Base-by-base conservation (phyloP, 345 rosid species). In the Combretum micranthum region DNA sequence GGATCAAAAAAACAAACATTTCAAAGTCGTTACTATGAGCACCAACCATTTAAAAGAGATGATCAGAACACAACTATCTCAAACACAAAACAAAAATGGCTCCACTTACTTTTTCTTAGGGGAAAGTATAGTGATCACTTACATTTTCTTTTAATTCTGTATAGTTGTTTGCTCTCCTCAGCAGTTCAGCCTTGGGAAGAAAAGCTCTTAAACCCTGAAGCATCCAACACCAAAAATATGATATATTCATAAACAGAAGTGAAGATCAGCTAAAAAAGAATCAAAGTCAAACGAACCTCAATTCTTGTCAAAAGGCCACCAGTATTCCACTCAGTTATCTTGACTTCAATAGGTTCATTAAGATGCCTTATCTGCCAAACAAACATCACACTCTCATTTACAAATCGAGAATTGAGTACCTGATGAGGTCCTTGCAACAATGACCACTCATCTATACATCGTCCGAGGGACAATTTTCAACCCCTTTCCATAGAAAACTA, bases 141-240 rank as follows among this genome's bases (percentile, higher is more conserved):
- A 86, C 98, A 72, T 83, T 80, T 83, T 85, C 91, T 81, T 89
- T 92, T 75, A 92, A 67, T 67, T 88, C 94, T 32, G 90, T 80
- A 78, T 84, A 88, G 64, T 76, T 88, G 46, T 81, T 86, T 47
- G 80, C 87, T 72, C 68, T 88, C 58, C 74, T 84, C 80, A 84
- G 66, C 53, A 88, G 69, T 62, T 92, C 94, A 42, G 75, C 82
- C 75, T 81, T 88, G 0, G 98, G 97, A 64, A 92, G 82, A 77
- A 92, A 88, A 14, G 86, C 97, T 56, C 97, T 69, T 65, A 92
- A 63, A 37, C 98, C 97, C 98, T 92, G 76, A 53, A 78, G 64
- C 56, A 68, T 26, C 20, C 57, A 52, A 61, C 21, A 14, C 42
- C 15, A 32, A 65, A 67, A 54, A 32, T 4, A 43, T 60, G 46